A percentile compares a stretch with the other conserved stretches of the same genome.
Evolutionary conservation across 768 basidiomycete genomes (phyloP).

Genomic region (Baorangia bicolor): DNA sequence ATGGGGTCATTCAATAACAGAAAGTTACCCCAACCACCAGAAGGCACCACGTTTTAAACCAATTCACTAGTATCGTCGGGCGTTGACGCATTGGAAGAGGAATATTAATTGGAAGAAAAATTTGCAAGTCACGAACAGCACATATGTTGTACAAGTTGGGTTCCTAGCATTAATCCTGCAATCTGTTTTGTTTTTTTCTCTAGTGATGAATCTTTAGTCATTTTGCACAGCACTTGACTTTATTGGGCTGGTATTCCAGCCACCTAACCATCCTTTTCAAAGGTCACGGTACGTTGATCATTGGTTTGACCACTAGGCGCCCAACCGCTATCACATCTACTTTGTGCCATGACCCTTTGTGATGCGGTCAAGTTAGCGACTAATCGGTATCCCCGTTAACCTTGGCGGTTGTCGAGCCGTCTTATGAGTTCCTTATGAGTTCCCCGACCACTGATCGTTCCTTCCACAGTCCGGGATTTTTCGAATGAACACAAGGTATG

Average conservation of each 20-base stretch:
- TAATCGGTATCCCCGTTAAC: background rate
- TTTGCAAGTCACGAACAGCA: conserved; percentile 8
- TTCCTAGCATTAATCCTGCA: conserved; percentile 24
- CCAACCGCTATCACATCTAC: background rate
- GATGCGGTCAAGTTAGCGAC: background rate
- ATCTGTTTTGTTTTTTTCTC: conserved; percentile 14
- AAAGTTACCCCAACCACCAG: conserved; percentile 93
- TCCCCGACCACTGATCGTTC: background rate
- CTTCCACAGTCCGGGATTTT: background rate
- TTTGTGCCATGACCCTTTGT: background rate
- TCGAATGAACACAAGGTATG: background rate
- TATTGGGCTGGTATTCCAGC: background rate
- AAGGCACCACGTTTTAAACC: conserved; percentile 69
- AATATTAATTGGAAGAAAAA: conserved; percentile 12
- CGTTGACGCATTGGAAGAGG: conserved; percentile 8
- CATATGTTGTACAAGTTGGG: conserved; percentile 13
- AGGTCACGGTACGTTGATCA: background rate
- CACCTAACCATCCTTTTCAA: background rate
- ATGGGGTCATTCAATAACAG: conserved; percentile 92
- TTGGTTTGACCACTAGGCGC: background rate
- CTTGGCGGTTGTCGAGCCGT: background rate
- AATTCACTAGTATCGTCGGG: background rate
- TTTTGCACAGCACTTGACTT: conserved; percentile 4
- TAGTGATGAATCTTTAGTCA: conserved; percentile 17
- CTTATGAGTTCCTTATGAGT: too few species aligned